These are phyloP conservation scores for Rusavskia elegans DNA, from an alignment of 495 filamentous ascomycete genomes.

Conservation along the genomic window DNA sequence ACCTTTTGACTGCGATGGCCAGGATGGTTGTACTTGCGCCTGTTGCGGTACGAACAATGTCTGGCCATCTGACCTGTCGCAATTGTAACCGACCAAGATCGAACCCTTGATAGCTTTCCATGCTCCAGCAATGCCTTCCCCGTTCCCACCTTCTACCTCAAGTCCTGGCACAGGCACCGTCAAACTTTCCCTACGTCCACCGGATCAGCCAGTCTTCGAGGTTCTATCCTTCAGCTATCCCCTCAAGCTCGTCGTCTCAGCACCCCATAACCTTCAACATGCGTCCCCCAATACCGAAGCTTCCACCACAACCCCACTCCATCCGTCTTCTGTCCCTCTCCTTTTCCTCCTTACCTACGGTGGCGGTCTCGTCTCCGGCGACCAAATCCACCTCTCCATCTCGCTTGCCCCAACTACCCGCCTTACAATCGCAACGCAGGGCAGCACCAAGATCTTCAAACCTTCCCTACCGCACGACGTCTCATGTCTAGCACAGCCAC, in stretches of 20 bases:
- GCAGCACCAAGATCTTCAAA: constrained; percentile 91
- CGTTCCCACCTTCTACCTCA: constrained; percentile 56
- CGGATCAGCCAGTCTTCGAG: constrained; percentile 52
- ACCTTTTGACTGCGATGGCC: too few relatives aligned
- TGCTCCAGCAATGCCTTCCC: constrained; percentile 18
- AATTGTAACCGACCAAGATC: too few relatives aligned
- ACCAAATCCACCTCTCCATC: constrained; percentile 59
- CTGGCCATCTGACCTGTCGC: too few relatives aligned
- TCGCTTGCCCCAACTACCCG: constrained; percentile 46
- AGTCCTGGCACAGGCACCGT: constrained; percentile 65
- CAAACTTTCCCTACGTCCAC: constrained; percentile 54
- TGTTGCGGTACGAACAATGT: too few relatives aligned
- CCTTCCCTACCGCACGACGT: constrained; percentile 22
- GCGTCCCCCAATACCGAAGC: constrained; percentile 1
- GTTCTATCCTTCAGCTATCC: constrained; percentile 81
- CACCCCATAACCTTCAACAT: constrained; percentile 25
- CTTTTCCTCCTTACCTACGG: constrained; percentile 89
- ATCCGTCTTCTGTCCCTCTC: constrained; percentile 26
- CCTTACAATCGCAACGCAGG: constrained; percentile 79
- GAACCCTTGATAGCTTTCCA: background rate
- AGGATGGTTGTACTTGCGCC: too few relatives aligned
- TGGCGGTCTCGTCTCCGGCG: constrained; percentile 77
- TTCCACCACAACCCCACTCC: constrained; percentile 14
- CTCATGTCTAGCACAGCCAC: background rate
- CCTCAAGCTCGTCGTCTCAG: constrained; percentile 68